Evolutionary conservation across 257 asterid species (phyloP), one percentile per base, ranked within the genome.

Genomic region (Solanum gracilifrons): DNA sequence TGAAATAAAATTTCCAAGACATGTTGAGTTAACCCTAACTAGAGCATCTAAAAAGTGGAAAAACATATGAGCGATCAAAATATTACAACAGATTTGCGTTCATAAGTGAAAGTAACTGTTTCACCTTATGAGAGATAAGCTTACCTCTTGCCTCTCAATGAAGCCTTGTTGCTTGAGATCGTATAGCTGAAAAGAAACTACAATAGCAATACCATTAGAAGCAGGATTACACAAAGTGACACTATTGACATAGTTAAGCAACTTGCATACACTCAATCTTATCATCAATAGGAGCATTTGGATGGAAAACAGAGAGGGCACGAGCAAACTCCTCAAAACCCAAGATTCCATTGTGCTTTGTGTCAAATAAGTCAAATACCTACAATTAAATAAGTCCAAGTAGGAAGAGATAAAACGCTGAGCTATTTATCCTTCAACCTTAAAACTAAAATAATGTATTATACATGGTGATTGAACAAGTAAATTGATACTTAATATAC

Each of bases 81-180:
- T n/a, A 7, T 36, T 39, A 72, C 77, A 6, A 15, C 29, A 66
- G 20, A 86, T 23, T 73, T 60, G 39, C 12, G 9, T 48, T 60
- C 37, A 36, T 41, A 46, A n/a, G 43, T 84, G 20, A 23, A 35
- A 74, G 51, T 74, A 74, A 43, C 8, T 41, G 31, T 21, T 41
- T 79, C 64, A 43, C 25, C 37, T 25, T 33, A 32, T 32, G 75
- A 36, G 41, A 84, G 75, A 64, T 62, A 68, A 84, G 90, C 74
- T 88, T 92, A 95, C 98, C 96, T 95, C 98, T 86, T 94, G 96
- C 85, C 97, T 92, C 89, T 95, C 98, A 76, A 95, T 95, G 91
- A 92, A 95, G 80, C 98, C 98, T 93, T 95, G 98, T 90, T 93
- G 98, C 94, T 93, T 95, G 91, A 95, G 97, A 93, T 95, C 98